Base-by-base conservation (phyloP, 139 green algal genomes). In the Asterochloris sp. region DNA sequence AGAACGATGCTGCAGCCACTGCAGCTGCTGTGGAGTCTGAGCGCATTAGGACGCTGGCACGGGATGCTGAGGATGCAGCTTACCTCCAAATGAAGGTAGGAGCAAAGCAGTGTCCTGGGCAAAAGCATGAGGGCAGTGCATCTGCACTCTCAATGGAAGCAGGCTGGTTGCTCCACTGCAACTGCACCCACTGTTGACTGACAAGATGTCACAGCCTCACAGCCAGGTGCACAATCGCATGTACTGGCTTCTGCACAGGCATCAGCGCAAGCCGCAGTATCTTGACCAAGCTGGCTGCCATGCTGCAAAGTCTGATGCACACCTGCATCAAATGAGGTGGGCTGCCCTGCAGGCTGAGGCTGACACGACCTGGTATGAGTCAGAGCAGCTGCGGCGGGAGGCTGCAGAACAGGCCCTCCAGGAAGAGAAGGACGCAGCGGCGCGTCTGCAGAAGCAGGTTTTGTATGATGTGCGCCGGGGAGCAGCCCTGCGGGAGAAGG, bases 401-500 rank as follows among this genome's bases (percentile, higher is more conserved):
- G 78, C 27, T 4, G 78, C 78, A 17, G 61, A 64, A n/a, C 26
- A n/a, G 21, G 78, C 78, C 23, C 61, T 26, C 21, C 29, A 82
- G 26, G 26, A 13, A 0, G 29, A 74, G 63, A 54, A 19, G 15
- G n/a, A 69, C 16, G 61, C 61, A 15, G 76, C 68, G 62, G 54
- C 60, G 61, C 54, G 26, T 27, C n/a, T 60, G 76, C 76, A 60
- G 19, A 73, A 81, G 76, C 21, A 28, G 27, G 19, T 63, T n/a
- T 74, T 62, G 28, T 24, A 73, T 8, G 78, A 82, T 16, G 28
- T 82, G 62, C 63, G 74, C 61, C n/a, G 61, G 61, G 28, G 14
- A 13, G 78, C 78, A 62, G 27, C 62, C n/a, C 86, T 89, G 28
- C 82, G 24, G 38, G n/a, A 84, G 19, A 14, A 75, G 17, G 60